Evolutionary conservation across 805 yeast genomes (phyloP), one percentile per base, ranked within the genome.

Genomic region (Candida ulmi): DNA sequence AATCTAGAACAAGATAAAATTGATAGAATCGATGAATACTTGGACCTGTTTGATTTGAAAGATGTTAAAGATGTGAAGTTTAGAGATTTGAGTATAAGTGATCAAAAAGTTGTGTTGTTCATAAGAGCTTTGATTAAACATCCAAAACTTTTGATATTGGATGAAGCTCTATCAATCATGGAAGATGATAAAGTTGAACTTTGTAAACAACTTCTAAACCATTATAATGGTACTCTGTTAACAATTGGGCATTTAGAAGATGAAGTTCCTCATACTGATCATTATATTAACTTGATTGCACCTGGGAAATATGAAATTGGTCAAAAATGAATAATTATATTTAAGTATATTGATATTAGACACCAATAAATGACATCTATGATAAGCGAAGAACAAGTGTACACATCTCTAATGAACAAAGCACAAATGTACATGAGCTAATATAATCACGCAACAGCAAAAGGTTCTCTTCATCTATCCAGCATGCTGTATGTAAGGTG

Each of bases 91-190:
- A 60, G 77, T 1, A 68, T 86, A 5, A 79, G 88, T 37, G 76
- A 83, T 42, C 98, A 91, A 60, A 91, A 91, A 54, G 60, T 87
- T 11, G 76, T 78, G 0, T 64, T 91, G 19, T 80, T 93, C 49
- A 62, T 88, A 18, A 68, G 99, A 40, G 83, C 96, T 2, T 54
- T 91, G 15, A 70, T 87, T 31, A 87, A 85, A 57, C 66, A 76
- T 45, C 99, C 99, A 0, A 74, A 76, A 36, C 63, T 91, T 1
- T 66, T 91, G 38, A 82, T 91, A 35, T 65, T 91, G 3, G 99
- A 91, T 60, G 99, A 91, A 65, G 95, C 98, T 0, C 77, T 91
- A 42, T 85, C 95, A 17, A 95, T 88, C 13, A 86, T 91, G 93
- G 85, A 83, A 30, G 80, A 78, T 38, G 74, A 69, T 17, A 70